Conservation (phyloP, 73 alveolate species). For the Symbiodinium natans region DNA sequence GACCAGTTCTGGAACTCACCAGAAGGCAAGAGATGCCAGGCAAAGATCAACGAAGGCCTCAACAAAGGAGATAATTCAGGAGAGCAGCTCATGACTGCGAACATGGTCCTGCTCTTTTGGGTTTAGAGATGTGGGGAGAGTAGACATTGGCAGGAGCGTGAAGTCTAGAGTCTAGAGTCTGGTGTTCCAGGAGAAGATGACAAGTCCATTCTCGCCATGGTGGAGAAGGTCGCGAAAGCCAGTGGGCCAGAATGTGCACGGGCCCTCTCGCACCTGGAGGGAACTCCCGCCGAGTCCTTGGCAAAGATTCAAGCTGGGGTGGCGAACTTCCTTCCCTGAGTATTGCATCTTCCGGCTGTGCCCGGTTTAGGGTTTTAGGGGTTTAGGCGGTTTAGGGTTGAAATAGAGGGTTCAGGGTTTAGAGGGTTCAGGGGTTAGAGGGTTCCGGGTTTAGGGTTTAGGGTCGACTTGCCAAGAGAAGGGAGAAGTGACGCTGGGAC, state of each 20-base stretch:
- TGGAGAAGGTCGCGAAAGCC: neutral
- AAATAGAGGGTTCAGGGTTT: too few relatives aligned
- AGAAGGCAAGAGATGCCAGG: slow-evolving; percentile 20
- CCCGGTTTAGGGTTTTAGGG: too few relatives aligned
- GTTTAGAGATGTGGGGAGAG: too few relatives aligned
- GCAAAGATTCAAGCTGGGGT: slow-evolving; percentile 55
- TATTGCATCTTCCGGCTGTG: too few relatives aligned
- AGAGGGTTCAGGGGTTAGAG: too few relatives aligned
- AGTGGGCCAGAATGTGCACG: neutral
- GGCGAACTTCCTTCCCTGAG: neutral
- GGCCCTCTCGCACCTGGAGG: slow-evolving; percentile 11
- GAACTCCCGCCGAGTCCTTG: slow-evolving; percentile 15
- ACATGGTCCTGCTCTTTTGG: too few relatives aligned
- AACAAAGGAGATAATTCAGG: neutral
- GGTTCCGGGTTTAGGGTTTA: too few relatives aligned
- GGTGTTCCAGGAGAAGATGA: slow-evolving; percentile 17
- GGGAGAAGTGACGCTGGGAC: too few relatives aligned
- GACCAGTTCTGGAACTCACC: neutral
- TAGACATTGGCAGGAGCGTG: neutral
- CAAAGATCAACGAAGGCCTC: neutral
- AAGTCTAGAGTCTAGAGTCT: neutral
- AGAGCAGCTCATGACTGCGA: neutral
- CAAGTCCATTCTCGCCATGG: neutral
- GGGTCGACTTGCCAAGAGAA: too few relatives aligned
- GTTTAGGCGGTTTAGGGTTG: too few relatives aligned